These are phyloP conservation scores for Pseudocercospora eumusae DNA, from an alignment of 2,329 filamentous ascomycete species.

Conservation along the genomic window DNA sequence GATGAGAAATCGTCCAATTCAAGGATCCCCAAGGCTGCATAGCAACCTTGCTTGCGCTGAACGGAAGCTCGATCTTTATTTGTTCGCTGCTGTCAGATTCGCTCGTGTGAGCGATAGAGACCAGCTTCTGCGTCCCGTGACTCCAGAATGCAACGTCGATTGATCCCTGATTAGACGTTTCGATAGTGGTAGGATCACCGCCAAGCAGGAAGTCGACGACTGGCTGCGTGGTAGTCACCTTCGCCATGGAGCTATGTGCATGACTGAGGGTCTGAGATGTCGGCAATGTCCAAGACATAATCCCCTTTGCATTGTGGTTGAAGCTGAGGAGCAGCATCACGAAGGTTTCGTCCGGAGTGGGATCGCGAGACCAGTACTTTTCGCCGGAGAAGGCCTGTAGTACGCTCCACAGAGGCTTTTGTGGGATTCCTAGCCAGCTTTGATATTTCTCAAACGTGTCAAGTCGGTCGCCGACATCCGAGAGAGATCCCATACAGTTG, in stretches of 20 bases:
- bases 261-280: conserved; percentile 39
- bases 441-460: conserved; percentile 48
- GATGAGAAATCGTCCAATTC: conserved; percentile 24
- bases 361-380: conserved; percentile 52
- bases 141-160: conserved; percentile 34
- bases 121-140: conserved; percentile 21
- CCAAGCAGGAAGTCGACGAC: conserved; percentile 45
- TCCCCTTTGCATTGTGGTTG: conserved; percentile 54
- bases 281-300: conserved; percentile 54
- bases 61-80: conserved; percentile 26
- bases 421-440: conserved; percentile 40
- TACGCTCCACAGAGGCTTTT: conserved; percentile 54
- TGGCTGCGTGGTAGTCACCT: conserved; percentile 40
- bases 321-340: conserved; percentile 52
- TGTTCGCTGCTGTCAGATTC: conserved; percentile 11
- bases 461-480: conserved; percentile 54
- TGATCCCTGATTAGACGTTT: neutral
- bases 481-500: conserved; percentile 56
- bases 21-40: conserved; percentile 32
- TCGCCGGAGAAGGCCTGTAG: conserved; percentile 54
- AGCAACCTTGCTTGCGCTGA: conserved; percentile 19
- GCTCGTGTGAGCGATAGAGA: conserved; percentile 30
- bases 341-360: conserved; percentile 49
- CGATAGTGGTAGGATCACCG: conserved; percentile 31
- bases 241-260: conserved; percentile 44